A percentile compares a stretch with the other conserved stretches of the same genome.
These are phyloP conservation scores for Gyrodon lividus DNA, from an alignment of 768 basidiomycete genomes.

Conservation along the genomic window DNA sequence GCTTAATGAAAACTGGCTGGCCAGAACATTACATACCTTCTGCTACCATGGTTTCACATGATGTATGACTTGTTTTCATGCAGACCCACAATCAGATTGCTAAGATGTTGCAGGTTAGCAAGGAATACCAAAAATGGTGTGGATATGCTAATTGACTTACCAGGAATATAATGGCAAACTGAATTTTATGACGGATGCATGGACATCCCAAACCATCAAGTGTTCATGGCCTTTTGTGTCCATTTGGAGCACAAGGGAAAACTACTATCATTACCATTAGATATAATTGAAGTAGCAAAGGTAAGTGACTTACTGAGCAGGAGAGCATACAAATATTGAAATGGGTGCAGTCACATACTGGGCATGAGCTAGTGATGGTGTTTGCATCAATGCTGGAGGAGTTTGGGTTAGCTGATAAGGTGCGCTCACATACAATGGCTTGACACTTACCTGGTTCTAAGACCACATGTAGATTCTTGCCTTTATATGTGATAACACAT, in stretches of 20 bases:
- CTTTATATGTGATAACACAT: constrained; percentile 24
- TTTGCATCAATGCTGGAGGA: constrained; percentile 21
- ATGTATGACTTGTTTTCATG: too few species aligned
- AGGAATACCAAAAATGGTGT: background rate
- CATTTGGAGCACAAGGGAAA: constrained; percentile 33
- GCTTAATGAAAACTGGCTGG: too few species aligned
- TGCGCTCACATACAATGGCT: background rate
- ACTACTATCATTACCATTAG: constrained; percentile 30
- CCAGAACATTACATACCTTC: too few species aligned
- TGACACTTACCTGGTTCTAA: background rate
- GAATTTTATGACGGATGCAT: constrained; percentile 36
- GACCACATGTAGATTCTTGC: constrained; percentile 17
- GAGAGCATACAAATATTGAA: too few species aligned
- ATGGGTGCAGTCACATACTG: too few species aligned
- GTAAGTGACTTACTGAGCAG: too few species aligned
- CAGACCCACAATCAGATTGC: too few species aligned
- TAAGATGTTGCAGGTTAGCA: too few species aligned
- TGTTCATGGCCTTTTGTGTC: constrained; percentile 31
- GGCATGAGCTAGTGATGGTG: too few species aligned
- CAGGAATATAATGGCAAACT: constrained; percentile 32
- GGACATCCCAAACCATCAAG: constrained; percentile 39
- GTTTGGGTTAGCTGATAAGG: constrained; percentile 20
- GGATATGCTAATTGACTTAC: background rate
- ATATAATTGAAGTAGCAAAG: constrained; percentile 8
- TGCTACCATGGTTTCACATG: too few species aligned